Base-by-base conservation (phyloP, 2,329 filamentous ascomycete species). In the Microdochium trichocladiopsis region DNA sequence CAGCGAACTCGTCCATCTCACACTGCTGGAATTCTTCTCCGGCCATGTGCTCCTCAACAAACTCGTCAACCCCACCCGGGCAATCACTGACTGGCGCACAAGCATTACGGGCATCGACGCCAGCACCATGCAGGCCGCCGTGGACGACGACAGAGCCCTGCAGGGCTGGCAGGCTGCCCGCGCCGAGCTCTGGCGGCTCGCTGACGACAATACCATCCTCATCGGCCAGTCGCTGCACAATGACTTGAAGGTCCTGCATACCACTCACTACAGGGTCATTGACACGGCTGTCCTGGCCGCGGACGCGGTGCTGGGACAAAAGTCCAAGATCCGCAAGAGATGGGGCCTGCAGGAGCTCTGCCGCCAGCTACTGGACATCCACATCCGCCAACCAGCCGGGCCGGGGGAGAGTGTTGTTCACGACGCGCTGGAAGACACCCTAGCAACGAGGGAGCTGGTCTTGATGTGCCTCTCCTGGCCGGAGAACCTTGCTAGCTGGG, bases 401-500 rank as follows among this genome's bases (percentile, higher is more conserved):
- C 36, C 36, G 36, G 36, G 36, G n/a, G 36, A 6, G 5, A 16
- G 6, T 5, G 36, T 18, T 4, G 72, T 73, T 1, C 74, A 76
- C 45, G 68, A 74, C 58, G 68, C 67, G 43, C 57, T 78, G n/a
- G 72, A 76, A 56, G 71, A 76, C 63, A 69, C 72, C 0, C 66
- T 72, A 48, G 73, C 75, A 2, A 65, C 68, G 1, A 67, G 75
- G 18, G 73, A 77, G 56, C 58, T 78, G 51, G 66, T 69, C 5
- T 60, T 77, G 4, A 75, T 66, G 62, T 69, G 65, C 52, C 56
- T 72, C 21, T 63, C 63, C 53, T 65, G 74, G 31, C 60, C 61
- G 3, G 61, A 66, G 1, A 53, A 51, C 9, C 58, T 76, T 6
- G 36, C 11, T 6, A 41, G 5, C 8, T 41, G 36, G 36, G 36